A percentile compares a stretch with the other conserved stretches of the same genome.
Conservation (phyloP, 306 rosid genomes). For the Begonia loranthoides region DNA sequence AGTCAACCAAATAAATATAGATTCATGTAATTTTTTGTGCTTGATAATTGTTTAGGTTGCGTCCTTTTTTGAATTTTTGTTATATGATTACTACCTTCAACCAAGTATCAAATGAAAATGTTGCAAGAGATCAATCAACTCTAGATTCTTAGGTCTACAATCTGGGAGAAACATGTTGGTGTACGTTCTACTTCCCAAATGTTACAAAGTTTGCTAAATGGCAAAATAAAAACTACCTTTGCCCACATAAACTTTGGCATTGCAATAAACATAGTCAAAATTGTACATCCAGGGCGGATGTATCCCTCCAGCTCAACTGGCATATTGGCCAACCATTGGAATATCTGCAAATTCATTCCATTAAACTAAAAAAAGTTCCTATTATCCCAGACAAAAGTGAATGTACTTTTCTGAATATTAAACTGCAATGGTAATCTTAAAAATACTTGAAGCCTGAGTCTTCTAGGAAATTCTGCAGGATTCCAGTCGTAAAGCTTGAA, state of each 20-base stretch:
- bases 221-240: conserved; percentile 38
- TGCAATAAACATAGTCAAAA: conserved; percentile 70
- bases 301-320: conserved; percentile 98
- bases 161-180: too few species aligned
- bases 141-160: too few species aligned
- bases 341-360: conserved; percentile 50
- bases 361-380: conserved; percentile 29
- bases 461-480: conserved; percentile 96
- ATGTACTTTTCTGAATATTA: conserved; percentile 33
- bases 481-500: conserved; percentile 99
- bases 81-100: too few species aligned
- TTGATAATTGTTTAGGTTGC: too few species aligned
- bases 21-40: too few species aligned
- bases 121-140: too few species aligned
- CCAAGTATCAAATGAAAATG: too few species aligned
- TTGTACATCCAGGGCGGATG: conserved; percentile 95
- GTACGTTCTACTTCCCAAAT: too few species aligned
- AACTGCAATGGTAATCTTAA: conserved; percentile 61
- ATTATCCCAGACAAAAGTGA: conserved; percentile 6
- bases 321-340: conserved; percentile 91
- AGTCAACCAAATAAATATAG: too few species aligned
- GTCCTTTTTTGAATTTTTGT: too few species aligned
- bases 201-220: too few species aligned
- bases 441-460: conserved; percentile 98
- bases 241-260: conserved; percentile 93